Evolutionary conservation across 2,329 filamentous ascomycete species (phyloP).

Genomic region (Aspergillus luchuensis): DNA sequence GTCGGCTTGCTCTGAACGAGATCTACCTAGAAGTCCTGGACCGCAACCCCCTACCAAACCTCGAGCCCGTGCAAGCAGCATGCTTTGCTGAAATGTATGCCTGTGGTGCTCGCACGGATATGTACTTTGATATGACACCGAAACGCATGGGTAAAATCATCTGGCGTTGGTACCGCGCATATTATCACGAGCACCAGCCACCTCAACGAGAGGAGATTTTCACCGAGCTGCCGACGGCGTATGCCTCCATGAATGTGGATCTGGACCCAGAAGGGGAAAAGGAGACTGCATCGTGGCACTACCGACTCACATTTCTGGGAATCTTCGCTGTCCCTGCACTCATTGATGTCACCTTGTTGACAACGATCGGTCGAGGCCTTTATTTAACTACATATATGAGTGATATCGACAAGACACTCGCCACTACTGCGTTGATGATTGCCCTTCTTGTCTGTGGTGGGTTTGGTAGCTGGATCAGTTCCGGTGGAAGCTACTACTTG

Average conservation of each 20-base stretch:
- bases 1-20: conserved; percentile 60
- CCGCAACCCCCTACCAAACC: conserved; percentile 61
- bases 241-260: conserved; percentile 56
- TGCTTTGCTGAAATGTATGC: conserved; percentile 65
- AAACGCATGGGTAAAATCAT: conserved; percentile 50
- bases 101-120: conserved; percentile 62
- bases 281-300: conserved; percentile 46
- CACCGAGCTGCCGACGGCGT: conserved; percentile 51
- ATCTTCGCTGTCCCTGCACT: conserved; percentile 65
- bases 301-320: conserved; percentile 59
- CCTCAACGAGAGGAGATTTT: conserved; percentile 16
- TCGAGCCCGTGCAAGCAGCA: conserved; percentile 62
- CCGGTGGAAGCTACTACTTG: conserved; percentile 63
- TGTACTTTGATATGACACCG: conserved; percentile 60
- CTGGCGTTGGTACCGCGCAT: conserved; percentile 42
- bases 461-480: conserved; percentile 64
- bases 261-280: conserved; percentile 48
- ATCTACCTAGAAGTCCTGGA: conserved; percentile 65
- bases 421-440: conserved; percentile 60
- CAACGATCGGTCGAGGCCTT: conserved; percentile 60
- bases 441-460: conserved; percentile 61
- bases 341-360: conserved; percentile 61
- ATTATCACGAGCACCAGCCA: conserved; percentile 45
- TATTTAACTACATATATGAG: conserved; percentile 62
- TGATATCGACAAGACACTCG: conserved; percentile 47